Evolutionary conservation across 2,329 filamentous ascomycete genomes (phyloP), one percentile per base, ranked within the genome.

Genomic region (Dothidotthia symphoricarpi): DNA sequence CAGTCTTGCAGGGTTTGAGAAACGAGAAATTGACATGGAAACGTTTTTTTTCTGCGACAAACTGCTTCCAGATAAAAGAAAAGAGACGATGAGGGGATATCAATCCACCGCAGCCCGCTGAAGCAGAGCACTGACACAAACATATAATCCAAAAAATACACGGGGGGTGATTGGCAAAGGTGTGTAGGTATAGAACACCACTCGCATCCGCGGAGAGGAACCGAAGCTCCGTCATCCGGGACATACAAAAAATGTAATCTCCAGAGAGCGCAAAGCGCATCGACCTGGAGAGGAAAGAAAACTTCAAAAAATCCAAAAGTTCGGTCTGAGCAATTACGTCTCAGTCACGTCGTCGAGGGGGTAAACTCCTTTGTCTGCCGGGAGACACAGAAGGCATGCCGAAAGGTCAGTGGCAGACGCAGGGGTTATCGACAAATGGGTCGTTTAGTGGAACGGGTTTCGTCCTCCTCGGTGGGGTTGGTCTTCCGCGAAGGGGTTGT

Each of bases 331-430:
- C 65, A 60, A 64, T 69, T 69, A 68, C 64, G 62, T 48, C 63
- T 67, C 59, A 49, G 37, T 63, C 54, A 49, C 64, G 64, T 57
- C 36, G 57, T 53, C 62, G 48, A 55, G 42, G 33, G 40, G 41
- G 30, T 30, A 59, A 47, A 41, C 45, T 38, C 34, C 31, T 35
- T 39, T 47, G 36, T 55, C 26, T 43, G 30, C 47, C 52, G 43
- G 62, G 62, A 70, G 69, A 68, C 69, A 43, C 66, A 70, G 66
- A 67, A 64, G 64, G 58, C 61, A 57, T 59, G 58, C 52, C 66
- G 56, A 67, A 72, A 71, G 71, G 71, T 74, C 71, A 72, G 59
- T 68, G 51, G 51, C 45, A 59, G 57, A 55, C 51, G 46, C 46
- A 50, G 49, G 53, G 53, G 61, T 58, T 62, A 51, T 56, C 54